Evolutionary conservation across 768 basidiomycete genomes (phyloP).

Genomic region (Rhodotorula diobovata): DNA sequence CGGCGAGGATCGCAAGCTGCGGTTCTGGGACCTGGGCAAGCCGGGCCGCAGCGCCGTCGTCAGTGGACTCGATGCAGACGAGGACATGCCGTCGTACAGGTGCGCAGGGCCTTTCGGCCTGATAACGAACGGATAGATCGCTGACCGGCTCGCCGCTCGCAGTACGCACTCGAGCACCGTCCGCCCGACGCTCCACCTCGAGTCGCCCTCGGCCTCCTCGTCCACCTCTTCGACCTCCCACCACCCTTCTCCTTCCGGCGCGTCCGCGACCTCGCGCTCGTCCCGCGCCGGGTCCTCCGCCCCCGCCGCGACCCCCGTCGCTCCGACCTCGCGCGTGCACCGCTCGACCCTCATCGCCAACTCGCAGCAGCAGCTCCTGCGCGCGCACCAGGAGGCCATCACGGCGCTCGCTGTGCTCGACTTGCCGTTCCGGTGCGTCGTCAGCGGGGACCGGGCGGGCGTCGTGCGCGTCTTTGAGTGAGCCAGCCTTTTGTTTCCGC

Average conservation of each 20-base stretch:
- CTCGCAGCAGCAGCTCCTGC: slow-evolving; percentile 76
- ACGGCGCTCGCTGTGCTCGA: slow-evolving; percentile 81
- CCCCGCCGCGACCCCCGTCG: not conserved
- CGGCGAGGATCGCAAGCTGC: slow-evolving; percentile 80
- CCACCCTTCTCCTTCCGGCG: no score
- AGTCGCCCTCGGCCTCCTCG: slow-evolving; percentile 49
- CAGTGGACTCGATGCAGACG: slow-evolving; percentile 70
- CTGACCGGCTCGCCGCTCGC: not conserved
- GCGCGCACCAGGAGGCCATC: slow-evolving; percentile 84
- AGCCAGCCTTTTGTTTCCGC: not conserved
- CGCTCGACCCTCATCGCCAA: slow-evolving; percentile 69
- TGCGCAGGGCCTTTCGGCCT: not conserved
- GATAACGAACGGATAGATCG: not conserved
- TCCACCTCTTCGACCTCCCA: no score
- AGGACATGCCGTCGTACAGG: slow-evolving; percentile 74
- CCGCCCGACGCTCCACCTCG: slow-evolving; percentile 48
- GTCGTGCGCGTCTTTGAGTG: slow-evolving; percentile 71
- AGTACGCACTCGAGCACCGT: slow-evolving; percentile 45
- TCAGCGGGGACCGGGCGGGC: slow-evolving; percentile 87
- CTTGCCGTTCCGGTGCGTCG: slow-evolving; percentile 85
- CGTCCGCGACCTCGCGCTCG: slow-evolving; percentile 42
- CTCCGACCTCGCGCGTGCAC: slow-evolving; percentile 57
- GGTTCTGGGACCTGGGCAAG: slow-evolving; percentile 78
- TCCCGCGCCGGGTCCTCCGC: slow-evolving; percentile 41
- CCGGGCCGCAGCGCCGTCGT: slow-evolving; percentile 70